Percentiles rank a stretch among this genome's conserved stretches.
phyloP scores from a whole-genome alignment of 805 yeast genomes.

The Cyberlindnera amylophila region DNA sequence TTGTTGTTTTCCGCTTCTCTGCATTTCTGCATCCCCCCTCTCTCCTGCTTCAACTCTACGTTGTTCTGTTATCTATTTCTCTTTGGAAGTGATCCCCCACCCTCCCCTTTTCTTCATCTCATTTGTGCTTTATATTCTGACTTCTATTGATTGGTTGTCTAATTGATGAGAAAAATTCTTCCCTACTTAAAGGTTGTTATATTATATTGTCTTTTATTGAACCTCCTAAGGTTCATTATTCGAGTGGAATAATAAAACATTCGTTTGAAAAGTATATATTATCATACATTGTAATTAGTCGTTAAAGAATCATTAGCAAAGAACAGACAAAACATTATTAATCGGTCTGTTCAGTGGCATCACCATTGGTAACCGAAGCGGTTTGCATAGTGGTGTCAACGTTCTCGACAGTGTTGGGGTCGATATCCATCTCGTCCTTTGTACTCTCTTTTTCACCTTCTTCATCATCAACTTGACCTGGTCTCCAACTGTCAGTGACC shows the following conservation, averaged over 20 bases:
- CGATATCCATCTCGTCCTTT: conserved; percentile 2
- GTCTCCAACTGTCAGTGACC: conserved; percentile 23
- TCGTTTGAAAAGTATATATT: too few relatives aligned
- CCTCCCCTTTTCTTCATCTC: background rate
- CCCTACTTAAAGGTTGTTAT: too few relatives aligned
- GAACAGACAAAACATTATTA: background rate
- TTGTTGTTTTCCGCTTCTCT: too few relatives aligned
- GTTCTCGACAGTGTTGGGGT: background rate
- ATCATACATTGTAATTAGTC: too few relatives aligned
- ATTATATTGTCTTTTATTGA: too few relatives aligned
- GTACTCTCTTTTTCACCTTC: background rate
- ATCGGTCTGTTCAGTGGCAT: background rate
- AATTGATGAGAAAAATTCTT: background rate
- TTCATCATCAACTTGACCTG: conserved; percentile 14
- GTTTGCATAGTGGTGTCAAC: background rate
- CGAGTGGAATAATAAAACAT: too few relatives aligned
- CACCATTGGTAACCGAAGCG: background rate
- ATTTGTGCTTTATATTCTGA: background rate
- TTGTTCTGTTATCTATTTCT: too few relatives aligned
- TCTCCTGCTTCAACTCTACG: too few relatives aligned
- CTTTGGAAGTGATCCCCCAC: too few relatives aligned
- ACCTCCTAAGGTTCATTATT: too few relatives aligned
- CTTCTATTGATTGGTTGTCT: background rate
- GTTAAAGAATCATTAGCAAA: too few relatives aligned
- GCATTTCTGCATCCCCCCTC: background rate